Conservation (phyloP, 805 yeast species). For the Saccharomycopsis vini region DNA sequence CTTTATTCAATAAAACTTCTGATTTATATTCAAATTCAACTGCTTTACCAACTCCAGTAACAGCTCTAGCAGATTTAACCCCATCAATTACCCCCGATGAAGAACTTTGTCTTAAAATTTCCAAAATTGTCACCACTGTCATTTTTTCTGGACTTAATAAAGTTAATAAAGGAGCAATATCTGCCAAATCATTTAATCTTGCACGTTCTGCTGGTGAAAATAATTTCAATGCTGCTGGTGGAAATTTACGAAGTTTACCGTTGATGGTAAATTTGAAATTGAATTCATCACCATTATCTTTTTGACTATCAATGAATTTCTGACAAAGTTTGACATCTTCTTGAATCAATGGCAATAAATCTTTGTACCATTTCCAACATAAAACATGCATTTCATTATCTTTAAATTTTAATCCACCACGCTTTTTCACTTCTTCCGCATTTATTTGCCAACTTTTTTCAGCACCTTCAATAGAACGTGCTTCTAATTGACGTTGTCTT, state of each 20-base stretch:
- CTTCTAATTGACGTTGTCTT: conserved; percentile 71
- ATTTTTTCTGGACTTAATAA: conserved; percentile 72
- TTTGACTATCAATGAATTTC: conserved; percentile 19
- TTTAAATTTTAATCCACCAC: conserved; percentile 44
- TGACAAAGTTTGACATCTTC: conserved; percentile 55
- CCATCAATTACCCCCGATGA: conserved; percentile 74
- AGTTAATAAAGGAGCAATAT: conserved; percentile 69
- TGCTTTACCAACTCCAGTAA: conserved; percentile 72
- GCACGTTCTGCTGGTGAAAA: neutral
- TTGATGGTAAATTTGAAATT: no score
- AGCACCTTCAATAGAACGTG: conserved; percentile 76
- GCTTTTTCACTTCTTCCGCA: conserved; percentile 52
- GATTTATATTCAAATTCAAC: conserved; percentile 78
- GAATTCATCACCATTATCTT: neutral
- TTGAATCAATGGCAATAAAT: conserved; percentile 59
- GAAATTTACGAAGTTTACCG: neutral
- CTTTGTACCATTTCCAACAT: conserved; percentile 77
- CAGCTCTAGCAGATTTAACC: conserved; percentile 75
- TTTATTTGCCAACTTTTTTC: conserved; percentile 82
- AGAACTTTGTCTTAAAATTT: conserved; percentile 62
- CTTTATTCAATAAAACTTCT: conserved; percentile 51
- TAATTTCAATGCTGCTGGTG: neutral
- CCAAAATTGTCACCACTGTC: conserved; percentile 78
- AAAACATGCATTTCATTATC: conserved; percentile 60
- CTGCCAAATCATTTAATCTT: conserved; percentile 32